A percentile compares a stretch with the other conserved stretches of the same genome.
Evolutionary conservation across 2,329 filamentous ascomycete genomes (phyloP).

Genomic region (Aspergillus novoparasiticus): DNA sequence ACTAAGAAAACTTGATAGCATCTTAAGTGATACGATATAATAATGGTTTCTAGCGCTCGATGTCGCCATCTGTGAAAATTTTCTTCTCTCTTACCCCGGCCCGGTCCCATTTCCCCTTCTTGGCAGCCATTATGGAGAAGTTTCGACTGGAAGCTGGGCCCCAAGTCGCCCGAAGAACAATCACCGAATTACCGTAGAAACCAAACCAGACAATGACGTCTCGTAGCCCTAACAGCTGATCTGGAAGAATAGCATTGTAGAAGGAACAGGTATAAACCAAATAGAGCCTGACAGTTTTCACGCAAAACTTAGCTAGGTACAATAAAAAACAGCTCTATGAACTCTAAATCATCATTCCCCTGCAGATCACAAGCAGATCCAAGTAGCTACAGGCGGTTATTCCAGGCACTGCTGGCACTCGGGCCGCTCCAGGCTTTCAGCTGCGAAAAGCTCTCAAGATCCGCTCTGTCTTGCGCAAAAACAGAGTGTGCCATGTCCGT

Average conservation of each 20-base stretch:
- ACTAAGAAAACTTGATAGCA: neutral
- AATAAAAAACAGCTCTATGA: neutral
- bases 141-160: too few species aligned
- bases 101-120: neutral
- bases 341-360: neutral
- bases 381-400: neutral
- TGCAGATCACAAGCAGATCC: neutral
- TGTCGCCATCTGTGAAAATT: slow-evolving; percentile 2
- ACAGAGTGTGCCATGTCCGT: too few species aligned
- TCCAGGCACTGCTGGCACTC: neutral
- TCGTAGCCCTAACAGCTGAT: neutral
- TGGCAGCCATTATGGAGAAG: neutral
- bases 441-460: neutral
- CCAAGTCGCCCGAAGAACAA: neutral
- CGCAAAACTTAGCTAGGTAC: neutral
- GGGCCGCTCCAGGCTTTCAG: neutral
- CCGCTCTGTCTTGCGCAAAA: too few species aligned
- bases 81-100: neutral
- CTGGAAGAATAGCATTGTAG: neutral
- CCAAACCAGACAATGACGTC: neutral
- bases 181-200: neutral
- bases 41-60: neutral
- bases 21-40: neutral
- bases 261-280: neutral
- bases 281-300: neutral